Base-by-base conservation (phyloP, 805 yeast species). In the Saccharomyces jurei region DNA sequence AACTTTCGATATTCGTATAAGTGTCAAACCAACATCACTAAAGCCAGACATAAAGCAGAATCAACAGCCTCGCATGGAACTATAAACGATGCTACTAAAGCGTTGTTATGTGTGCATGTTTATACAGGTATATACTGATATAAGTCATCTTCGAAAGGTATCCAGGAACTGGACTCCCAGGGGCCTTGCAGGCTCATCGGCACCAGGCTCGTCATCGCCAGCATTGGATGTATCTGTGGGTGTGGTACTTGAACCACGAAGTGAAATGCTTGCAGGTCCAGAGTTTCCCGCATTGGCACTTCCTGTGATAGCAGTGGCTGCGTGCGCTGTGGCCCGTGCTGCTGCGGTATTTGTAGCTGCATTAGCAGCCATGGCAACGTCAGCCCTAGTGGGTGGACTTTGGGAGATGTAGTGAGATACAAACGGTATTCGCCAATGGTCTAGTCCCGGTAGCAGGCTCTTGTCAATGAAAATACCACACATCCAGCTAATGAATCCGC, bases 121-220 rank as follows among this genome's bases (percentile, higher is more conserved):
- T 36, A 36, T 36, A 9, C 9, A 17, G 6, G 17, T 36, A 36
- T 36, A 21, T 17, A 17, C 17, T 17, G 17, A 17, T 17, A 36
- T 36, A 21, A 10, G 8, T 64, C 61, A 77, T 30, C 76, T 70
- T 63, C 85, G 74, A 60, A 83, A 82, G 0, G 84, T 79, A 64
- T 82, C 84, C 26, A 83, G 66, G 53, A 84, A 75, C 60, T 82
- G 87, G 25, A 79, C 74, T 2, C 86, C 82, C 36, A 84, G 68
- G 0, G 87, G 81, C 51, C 88, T 68, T 11, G 77, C 80, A 0
- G 87, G 87, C 17, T 83, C 82, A 54, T 81, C 86, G 8, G 80
- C 79, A 50, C 79, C 64, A 21, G 74, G 74, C 29, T 68, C 74
- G 10, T 64, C 67, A 8, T 58, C 60, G 36, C 41, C 51, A 30